These are phyloP conservation scores for Dryas alaskensis DNA, from an alignment of 306 rosid genomes.

Conservation along the genomic window DNA sequence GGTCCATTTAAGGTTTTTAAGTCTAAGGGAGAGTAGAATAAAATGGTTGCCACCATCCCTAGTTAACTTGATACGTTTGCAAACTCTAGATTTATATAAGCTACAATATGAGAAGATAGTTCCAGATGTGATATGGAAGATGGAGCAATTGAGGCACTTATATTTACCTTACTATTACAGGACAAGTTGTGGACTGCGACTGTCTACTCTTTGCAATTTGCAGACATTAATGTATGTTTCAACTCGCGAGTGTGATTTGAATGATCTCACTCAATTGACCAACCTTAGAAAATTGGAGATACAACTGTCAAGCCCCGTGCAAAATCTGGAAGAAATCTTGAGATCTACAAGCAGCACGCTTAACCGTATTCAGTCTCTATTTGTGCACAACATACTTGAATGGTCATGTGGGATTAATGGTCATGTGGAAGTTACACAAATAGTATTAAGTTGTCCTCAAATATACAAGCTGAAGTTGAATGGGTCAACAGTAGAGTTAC, in stretches of 20 bases:
- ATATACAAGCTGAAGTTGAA: no score
- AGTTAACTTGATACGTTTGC: conserved; percentile 41
- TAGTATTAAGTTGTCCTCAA: no score
- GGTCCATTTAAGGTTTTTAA: conserved; percentile 43
- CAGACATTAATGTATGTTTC: conserved; percentile 35
- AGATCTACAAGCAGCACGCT: no score
- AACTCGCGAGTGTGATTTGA: not conserved
- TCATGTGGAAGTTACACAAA: no score
- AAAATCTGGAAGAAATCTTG: no score
- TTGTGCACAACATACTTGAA: no score
- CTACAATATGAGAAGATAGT: no score
- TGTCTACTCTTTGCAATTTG: no score
- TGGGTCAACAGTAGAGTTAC: no score
- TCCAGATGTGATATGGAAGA: conserved; percentile 34
- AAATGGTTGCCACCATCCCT: conserved; percentile 33
- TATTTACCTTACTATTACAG: conserved; percentile 41
- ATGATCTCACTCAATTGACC: not conserved
- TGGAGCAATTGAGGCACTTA: conserved; percentile 45
- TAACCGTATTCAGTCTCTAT: no score
- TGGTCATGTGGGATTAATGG: no score
- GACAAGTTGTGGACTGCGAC: not conserved
- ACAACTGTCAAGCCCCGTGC: no score
- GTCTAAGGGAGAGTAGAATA: conserved; percentile 26
- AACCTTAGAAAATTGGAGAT: not conserved
- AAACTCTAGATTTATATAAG: conserved; percentile 36